phyloP scores from a whole-genome alignment of 169 alveolate genomes.

The Plasmodium fragile region DNA sequence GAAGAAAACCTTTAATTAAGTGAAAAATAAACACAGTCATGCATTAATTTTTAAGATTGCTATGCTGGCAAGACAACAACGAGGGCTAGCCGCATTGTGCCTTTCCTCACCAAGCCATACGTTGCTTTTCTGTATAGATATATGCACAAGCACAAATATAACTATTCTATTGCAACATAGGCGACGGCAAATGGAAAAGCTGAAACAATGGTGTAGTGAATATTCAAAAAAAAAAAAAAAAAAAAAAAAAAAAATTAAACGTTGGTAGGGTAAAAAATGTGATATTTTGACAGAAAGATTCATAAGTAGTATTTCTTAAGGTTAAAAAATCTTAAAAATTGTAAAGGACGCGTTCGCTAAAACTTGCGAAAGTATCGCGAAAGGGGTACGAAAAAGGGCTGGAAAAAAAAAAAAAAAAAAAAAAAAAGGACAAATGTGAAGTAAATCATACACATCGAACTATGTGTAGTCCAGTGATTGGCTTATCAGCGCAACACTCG shows the following conservation, averaged over 20 bases:
- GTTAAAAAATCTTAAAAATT: conserved; percentile 19
- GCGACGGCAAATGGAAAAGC: neutral
- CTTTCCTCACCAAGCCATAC: neutral
- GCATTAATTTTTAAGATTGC: conserved; percentile 25
- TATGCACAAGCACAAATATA: conserved; percentile 10
- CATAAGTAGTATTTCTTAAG: neutral
- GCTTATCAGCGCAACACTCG: neutral
- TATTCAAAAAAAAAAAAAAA: neutral
- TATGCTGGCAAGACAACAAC: neutral
- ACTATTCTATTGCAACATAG: conserved; percentile 1
- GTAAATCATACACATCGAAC: neutral
- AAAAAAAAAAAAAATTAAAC: neutral
- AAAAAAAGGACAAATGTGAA: neutral
- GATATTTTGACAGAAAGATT: conserved; percentile 8
- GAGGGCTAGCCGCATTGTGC: neutral
- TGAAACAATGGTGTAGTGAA: neutral
- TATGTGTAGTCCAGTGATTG: neutral
- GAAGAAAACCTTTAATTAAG: neutral
- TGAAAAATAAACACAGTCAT: conserved; percentile 7
- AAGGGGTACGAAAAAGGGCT: neutral
- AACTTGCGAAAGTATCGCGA: neutral
- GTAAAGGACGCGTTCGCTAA: neutral
- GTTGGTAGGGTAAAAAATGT: neutral
- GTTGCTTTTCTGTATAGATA: neutral
- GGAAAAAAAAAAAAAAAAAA: neutral